These are phyloP conservation scores for Calocybe gangraenosa DNA, from an alignment of 768 basidiomycete genomes.

Conservation along the genomic window DNA sequence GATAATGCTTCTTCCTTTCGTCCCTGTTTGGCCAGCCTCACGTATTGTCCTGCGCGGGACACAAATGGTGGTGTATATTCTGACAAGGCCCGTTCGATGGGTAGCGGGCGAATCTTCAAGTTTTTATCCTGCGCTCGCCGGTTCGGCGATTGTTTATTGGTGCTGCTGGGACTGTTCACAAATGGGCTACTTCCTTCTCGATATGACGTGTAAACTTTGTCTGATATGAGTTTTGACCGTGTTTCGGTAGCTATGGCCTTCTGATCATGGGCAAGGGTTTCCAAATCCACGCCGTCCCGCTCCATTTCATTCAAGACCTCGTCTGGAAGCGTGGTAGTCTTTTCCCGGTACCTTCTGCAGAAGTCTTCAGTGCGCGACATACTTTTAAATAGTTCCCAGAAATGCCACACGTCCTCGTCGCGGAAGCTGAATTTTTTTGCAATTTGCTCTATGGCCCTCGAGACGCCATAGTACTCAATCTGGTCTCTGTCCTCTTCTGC, in stretches of 20 bases:
- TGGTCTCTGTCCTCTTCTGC: constrained; percentile 18
- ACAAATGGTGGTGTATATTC: constrained; percentile 25
- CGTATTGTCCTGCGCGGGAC: constrained; percentile 27
- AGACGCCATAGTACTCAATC: constrained; percentile 19
- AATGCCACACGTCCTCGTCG: constrained; percentile 33
- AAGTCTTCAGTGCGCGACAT: constrained; percentile 35
- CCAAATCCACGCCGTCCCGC: constrained; percentile 5
- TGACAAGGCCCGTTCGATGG: constrained; percentile 14
- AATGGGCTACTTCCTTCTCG: not conserved
- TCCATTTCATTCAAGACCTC: constrained; percentile 15
- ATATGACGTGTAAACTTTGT: not conserved
- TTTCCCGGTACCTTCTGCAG: constrained; percentile 32
- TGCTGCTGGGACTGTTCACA: not conserved
- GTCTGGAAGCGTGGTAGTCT: constrained; percentile 23
- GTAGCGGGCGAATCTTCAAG: constrained; percentile 19
- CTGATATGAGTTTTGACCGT: not conserved
- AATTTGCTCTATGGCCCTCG: constrained; percentile 32
- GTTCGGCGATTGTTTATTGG: constrained; percentile 4
- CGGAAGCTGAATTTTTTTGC: constrained; percentile 41
- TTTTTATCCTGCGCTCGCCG: constrained; percentile 6
- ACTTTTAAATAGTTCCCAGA: constrained; percentile 29
- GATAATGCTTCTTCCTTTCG: constrained; percentile 29
- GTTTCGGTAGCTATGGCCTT: not conserved
- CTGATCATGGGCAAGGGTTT: not conserved
- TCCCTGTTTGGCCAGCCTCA: constrained; percentile 29